Conservation (phyloP, 2,329 filamentous ascomycete genomes). For the Aureobasidium sp. region DNA sequence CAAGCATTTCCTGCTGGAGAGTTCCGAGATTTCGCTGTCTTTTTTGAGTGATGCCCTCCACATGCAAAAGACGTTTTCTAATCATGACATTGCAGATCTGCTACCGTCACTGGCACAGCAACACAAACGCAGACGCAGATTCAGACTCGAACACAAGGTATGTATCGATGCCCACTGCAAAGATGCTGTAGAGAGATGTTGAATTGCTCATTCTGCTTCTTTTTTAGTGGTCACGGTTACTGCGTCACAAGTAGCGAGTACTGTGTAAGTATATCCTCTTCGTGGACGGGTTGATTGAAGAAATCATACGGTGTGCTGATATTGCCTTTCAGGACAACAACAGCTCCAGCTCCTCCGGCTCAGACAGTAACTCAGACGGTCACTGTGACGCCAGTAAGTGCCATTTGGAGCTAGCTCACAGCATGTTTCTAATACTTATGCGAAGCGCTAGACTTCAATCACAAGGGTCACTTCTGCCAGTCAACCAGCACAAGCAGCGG, state of each 20-base stretch:
- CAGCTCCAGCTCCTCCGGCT: neutral
- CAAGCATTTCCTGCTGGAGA: no score
- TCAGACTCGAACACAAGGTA: neutral
- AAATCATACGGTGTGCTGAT: no score
- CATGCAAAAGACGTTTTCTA: no score
- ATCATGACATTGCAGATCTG: no score
- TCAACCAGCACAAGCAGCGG: neutral
- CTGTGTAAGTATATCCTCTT: neutral
- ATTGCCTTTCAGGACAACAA: neutral
- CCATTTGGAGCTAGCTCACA: neutral
- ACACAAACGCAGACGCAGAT: neutral
- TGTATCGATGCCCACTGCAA: no score
- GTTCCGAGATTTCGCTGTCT: no score
- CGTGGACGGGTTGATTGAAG: no score
- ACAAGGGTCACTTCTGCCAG: neutral
- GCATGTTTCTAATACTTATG: conserved; percentile 6
- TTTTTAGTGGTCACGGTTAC: neutral
- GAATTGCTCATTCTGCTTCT: no score
- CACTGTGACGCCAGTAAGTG: conserved; percentile 1
- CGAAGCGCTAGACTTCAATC: conserved; percentile 1
- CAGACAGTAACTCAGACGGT: neutral
- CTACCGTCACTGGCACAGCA: neutral
- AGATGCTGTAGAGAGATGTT: no score
- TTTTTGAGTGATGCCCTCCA: no score
- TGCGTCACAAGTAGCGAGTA: neutral